These are phyloP conservation scores for Alloteropsis angusta DNA, from an alignment of 202 grass and related monocot genomes.

Conservation along the genomic window DNA sequence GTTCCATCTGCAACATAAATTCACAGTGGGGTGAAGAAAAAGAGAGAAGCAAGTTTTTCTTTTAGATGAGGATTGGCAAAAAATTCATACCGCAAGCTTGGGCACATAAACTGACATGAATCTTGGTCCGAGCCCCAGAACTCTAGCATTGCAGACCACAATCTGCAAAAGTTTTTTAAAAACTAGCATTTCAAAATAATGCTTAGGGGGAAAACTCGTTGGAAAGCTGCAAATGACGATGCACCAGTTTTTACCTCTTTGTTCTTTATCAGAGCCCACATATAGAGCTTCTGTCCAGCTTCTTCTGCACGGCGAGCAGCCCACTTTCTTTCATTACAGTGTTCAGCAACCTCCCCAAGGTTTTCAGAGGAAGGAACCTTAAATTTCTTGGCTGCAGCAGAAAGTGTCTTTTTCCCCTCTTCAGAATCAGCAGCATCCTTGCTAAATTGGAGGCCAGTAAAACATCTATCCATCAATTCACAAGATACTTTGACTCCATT, in stretches of 20 bases:
- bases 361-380: constrained; percentile 53
- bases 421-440: constrained; percentile 63
- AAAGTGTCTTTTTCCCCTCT: constrained; percentile 60
- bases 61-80: background rate
- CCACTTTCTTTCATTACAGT: constrained; percentile 87
- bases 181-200: constrained; percentile 17
- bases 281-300: constrained; percentile 73
- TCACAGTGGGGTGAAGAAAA: constrained; percentile 12
- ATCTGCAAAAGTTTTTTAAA: constrained; percentile 53
- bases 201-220: background rate
- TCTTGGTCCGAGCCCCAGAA: constrained; percentile 83
- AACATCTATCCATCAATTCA: constrained; percentile 38
- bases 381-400: constrained; percentile 49
- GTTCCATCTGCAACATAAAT: constrained; percentile 63
- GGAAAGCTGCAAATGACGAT: background rate
- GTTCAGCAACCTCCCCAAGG: constrained; percentile 60
- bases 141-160: constrained; percentile 59
- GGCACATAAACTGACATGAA: constrained; percentile 89
- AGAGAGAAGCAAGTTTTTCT: background rate
- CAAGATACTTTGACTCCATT: constrained; percentile 20
- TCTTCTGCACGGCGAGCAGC: constrained; percentile 76
- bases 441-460: constrained; percentile 67
- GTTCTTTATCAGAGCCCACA: constrained; percentile 84
- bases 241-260: constrained; percentile 49
- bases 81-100: constrained; percentile 62